These are phyloP conservation scores for Elaeis guineensis DNA, from an alignment of 176 grass and related monocot genomes.

Conservation along the genomic window DNA sequence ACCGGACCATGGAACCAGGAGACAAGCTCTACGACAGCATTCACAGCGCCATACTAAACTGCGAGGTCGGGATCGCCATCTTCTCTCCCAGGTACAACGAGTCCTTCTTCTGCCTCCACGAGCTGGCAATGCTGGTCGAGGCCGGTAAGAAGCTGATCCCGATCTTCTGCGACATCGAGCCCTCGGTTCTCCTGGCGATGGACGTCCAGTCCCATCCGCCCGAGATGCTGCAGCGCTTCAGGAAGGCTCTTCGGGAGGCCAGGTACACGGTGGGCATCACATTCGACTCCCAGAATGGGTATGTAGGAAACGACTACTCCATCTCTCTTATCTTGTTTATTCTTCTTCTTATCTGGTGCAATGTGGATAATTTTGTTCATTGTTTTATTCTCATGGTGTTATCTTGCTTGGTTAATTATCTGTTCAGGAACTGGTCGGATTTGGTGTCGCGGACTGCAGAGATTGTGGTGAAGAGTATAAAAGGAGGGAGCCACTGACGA, in stretches of 20 bases:
- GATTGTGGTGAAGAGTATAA: conserved; percentile 16
- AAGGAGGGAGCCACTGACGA: neutral
- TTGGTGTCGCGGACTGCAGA: conserved; percentile 13
- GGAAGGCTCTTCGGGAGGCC: conserved; percentile 35
- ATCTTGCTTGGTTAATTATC: neutral
- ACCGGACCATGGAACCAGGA: conserved; percentile 55
- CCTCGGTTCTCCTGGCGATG: conserved; percentile 41
- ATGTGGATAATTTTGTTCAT: neutral
- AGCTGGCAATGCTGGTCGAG: conserved; percentile 66
- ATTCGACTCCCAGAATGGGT: conserved; percentile 63
- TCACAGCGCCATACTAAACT: conserved; percentile 23
- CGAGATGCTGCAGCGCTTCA: conserved; percentile 42
- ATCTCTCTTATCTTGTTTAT: neutral
- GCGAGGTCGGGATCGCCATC: conserved; percentile 49
- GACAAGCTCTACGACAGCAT: conserved; percentile 53
- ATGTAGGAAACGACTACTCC: neutral
- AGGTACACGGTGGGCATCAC: conserved; percentile 64
- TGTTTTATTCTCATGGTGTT: neutral
- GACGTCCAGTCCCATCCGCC: conserved; percentile 12
- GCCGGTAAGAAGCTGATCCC: conserved; percentile 58
- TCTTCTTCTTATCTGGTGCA: neutral
- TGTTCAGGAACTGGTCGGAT: conserved; percentile 27
- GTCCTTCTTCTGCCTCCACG: conserved; percentile 62
- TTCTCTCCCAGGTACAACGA: conserved; percentile 60
- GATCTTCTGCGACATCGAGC: conserved; percentile 73